Base-by-base conservation (phyloP, 306 rosid genomes). In the Prunus salicina region DNA sequence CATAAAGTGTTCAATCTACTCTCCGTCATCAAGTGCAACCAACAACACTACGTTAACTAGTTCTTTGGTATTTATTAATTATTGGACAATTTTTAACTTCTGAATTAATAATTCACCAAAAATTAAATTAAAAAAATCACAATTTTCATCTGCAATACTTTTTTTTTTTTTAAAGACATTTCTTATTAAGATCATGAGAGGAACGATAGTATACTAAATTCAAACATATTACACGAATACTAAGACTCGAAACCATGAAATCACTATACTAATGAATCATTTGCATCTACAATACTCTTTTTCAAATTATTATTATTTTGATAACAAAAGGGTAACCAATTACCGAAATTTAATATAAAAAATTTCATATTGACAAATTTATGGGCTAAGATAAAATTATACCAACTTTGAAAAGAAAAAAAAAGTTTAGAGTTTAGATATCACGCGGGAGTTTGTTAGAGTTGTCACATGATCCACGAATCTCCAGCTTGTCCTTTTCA, bases 401-500 rank as follows among this genome's bases (percentile, higher is more conserved):
- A 61, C 43, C 10, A 24, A 2, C 19, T 14, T 27, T 61, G 34
- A 61, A 24, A 38, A 7, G 7, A 7, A 34, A 34, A 34, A 3
- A 34, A 27, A 27, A 27, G 65, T 16, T 27, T 41, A 83, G 86
- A 83, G 85, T 69, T 81, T 55, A 73, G 72, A 83, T 28, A 8
- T 87, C 92, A 87, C 88, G 88, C 84, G 78, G 68, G 74, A 47
- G 86, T 90, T 85, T 81, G 88, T 84, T 84, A 78, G 80, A 56
- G 28, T 53, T 64, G n/a, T 92, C 93, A 92, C 96, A 87, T 87
- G 97, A 87, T 84, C 86, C 88, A 67, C 84, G 84, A 82, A 70
- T 83, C 81, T 79, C 87, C 81, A 81, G 4, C 92, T 82, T 60
- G 19, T 2, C 82, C 85, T 83, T 87, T 89, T 84, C 87, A 84